Base-by-base conservation (phyloP, 768 basidiomycete genomes). In the Podaxis mareebaensis region DNA sequence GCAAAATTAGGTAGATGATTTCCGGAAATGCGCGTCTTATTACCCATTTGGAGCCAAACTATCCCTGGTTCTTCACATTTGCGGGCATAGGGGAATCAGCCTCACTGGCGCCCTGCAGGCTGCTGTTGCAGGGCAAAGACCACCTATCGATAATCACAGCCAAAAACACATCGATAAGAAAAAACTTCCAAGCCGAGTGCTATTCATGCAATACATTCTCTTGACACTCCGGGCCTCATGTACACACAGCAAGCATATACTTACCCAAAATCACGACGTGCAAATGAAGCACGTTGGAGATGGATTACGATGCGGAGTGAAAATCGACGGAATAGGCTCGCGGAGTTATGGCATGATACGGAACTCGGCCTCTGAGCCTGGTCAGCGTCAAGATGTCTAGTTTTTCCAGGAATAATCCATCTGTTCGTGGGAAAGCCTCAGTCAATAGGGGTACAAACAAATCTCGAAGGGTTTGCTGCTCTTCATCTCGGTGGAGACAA, bases 21-120 rank as follows among this genome's bases (percentile, higher is more conserved):
- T 36, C 58, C 46, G 58, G 48, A 52, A 60, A 40, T 40, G 59
- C 38, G 59, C 48, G 51, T 60, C 48, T 39, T 28, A 53, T 51
- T 52, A 52, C 59, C 59, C n/a, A 60, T 60, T 60, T 52, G 49
- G 59, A 60, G 59, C 33, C 24, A 22, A 20, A 30, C 22, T 39
- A 40, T 40, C 59, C 59, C 59, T 60, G 38, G 51, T 60, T 53
- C 59, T 60, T 60, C 59, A 60, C 59, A 60, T 52, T 60, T 60
- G 49, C 59, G 59, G 59, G 59, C 59, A 60, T 39, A 60, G 59
- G 59, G 59, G 48, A 60, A 22, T 13, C 59, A 53, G 49, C 52
- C 49, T 52, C 59, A 60, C 59, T 51, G 51, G 36, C 36, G 44
- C 46, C 49, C 49, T 60, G 38, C 59, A 60, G 38, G 49, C 59